Conservation (phyloP, 345 rosid species). For the Linum lewisii region DNA sequence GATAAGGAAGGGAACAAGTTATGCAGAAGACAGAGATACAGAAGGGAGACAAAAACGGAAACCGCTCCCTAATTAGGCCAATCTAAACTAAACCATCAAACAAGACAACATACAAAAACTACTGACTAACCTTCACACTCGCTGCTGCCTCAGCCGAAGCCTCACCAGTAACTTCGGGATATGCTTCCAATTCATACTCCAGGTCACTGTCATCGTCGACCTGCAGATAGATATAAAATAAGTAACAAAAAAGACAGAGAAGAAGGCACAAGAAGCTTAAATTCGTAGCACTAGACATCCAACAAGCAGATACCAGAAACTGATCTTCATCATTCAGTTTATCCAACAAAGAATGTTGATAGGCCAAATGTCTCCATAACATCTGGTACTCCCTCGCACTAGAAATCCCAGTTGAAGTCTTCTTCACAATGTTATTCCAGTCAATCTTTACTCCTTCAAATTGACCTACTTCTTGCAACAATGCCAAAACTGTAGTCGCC, state of each 20-base stretch:
- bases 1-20: conserved; percentile 9
- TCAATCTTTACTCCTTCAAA: conserved; percentile 37
- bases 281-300: neutral
- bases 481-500: conserved; percentile 37
- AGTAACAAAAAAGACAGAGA: neutral
- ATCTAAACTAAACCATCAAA: neutral
- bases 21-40: neutral
- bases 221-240: conserved; percentile 30
- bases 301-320: conserved; percentile 39
- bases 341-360: conserved; percentile 38
- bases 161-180: conserved; percentile 53
- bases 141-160: conserved; percentile 75
- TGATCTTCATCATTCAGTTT: conserved; percentile 38
- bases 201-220: conserved; percentile 91
- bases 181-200: conserved; percentile 81
- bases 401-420: conserved; percentile 56
- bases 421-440: conserved; percentile 59
- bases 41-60: neutral
- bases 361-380: conserved; percentile 95
- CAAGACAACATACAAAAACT: neutral
- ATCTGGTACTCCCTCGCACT: conserved; percentile 67
- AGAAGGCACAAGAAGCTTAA: neutral
- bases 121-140: conserved; percentile 52
- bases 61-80: neutral
- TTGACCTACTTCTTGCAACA: conserved; percentile 57